Evolutionary conservation across 805 yeast species (phyloP).

Genomic region (Candida oleophila): DNA sequence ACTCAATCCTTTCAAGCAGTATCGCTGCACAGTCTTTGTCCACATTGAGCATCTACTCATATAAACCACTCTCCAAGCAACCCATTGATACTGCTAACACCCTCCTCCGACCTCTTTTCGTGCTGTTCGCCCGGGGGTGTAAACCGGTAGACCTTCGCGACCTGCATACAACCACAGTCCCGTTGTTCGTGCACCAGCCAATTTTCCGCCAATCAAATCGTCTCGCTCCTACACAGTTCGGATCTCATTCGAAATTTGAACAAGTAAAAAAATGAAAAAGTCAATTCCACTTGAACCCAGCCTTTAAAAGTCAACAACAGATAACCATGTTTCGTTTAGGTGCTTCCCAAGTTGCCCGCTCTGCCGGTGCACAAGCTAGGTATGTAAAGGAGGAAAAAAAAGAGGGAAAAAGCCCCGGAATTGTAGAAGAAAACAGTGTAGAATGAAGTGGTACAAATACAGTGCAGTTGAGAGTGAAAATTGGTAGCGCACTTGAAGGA

Average conservation of each 20-base stretch:
- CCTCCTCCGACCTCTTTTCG: not conserved
- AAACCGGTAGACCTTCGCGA: too few relatives aligned
- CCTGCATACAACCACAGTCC: constrained; percentile 4
- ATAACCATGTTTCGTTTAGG: constrained; percentile 55
- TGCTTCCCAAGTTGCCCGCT: constrained; percentile 50
- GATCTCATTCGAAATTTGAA: constrained; percentile 2
- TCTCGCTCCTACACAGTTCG: not conserved
- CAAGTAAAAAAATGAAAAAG: constrained; percentile 1
- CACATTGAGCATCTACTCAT: too few relatives aligned
- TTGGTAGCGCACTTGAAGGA: not conserved
- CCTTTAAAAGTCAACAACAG: constrained; percentile 10
- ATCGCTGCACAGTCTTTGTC: too few relatives aligned
- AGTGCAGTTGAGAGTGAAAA: not conserved
- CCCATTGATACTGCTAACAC: too few relatives aligned
- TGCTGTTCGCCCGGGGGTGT: too few relatives aligned
- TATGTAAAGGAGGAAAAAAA: constrained; percentile 28
- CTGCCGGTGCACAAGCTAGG: constrained; percentile 46
- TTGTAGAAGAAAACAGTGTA: not conserved
- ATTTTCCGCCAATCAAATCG: constrained; percentile 17
- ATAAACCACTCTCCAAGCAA: too few relatives aligned
- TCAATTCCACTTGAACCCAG: constrained; percentile 6
- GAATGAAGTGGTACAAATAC: not conserved
- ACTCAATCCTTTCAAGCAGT: too few relatives aligned
- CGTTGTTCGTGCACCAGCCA: constrained; percentile 7
- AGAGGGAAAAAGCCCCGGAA: not conserved